Percentiles rank a stretch among this genome's conserved stretches.
These are phyloP conservation scores for Botrytis elliptica DNA, from an alignment of 2,329 filamentous ascomycete species.

Conservation along the genomic window DNA sequence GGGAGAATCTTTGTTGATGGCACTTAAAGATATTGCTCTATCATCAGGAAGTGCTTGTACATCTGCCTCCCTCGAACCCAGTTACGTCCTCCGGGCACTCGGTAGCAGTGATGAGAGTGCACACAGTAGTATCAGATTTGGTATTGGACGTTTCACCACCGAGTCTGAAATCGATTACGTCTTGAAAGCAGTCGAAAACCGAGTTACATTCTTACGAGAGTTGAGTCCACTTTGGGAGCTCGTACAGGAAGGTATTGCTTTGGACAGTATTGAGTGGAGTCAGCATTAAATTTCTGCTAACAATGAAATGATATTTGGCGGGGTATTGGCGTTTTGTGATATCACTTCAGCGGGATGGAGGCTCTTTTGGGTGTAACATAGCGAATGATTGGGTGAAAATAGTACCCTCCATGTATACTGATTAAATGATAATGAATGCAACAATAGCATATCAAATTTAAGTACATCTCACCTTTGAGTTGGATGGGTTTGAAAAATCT, in stretches of 20 bases:
- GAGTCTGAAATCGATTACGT: constrained; percentile 97
- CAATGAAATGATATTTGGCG: constrained; percentile 5
- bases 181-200: constrained; percentile 84
- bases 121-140: constrained; percentile 96
- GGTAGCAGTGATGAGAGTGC: constrained; percentile 97
- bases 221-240: constrained; percentile 96
- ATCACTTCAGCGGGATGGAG: constrained; percentile 6
- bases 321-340: constrained; percentile 16
- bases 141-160: constrained; percentile 95
- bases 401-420: background rate
- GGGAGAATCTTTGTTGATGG: constrained; percentile 97
- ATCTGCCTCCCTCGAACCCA: constrained; percentile 92
- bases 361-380: constrained; percentile 14
- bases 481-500: background rate
- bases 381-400: constrained; percentile 14
- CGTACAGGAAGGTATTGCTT: constrained; percentile 92
- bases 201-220: constrained; percentile 90
- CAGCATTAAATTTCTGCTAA: constrained; percentile 64
- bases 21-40: constrained; percentile 93
- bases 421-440: constrained; percentile 18
- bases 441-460: constrained; percentile 11
- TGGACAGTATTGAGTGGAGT: constrained; percentile 97
- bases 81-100: constrained; percentile 89
- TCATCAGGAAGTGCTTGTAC: constrained; percentile 97
- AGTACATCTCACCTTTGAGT: background rate